A percentile compares a stretch with the other conserved stretches of the same genome.
phyloP scores from a whole-genome alignment of 2,329 filamentous ascomycete genomes.

The Xylaria sp. region DNA sequence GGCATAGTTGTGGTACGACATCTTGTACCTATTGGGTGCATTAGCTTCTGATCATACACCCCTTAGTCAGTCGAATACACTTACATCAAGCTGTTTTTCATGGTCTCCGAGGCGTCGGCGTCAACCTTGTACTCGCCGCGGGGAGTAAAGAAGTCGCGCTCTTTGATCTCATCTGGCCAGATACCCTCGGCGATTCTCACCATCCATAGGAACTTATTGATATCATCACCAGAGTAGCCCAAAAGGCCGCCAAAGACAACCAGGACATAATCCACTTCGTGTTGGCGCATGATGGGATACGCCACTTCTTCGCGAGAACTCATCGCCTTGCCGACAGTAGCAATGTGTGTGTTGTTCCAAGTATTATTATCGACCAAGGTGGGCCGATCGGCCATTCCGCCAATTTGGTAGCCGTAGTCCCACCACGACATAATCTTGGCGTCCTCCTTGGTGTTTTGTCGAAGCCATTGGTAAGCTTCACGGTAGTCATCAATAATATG shows the following conservation, averaged over 20 bases:
- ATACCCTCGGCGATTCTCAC: constrained; percentile 98
- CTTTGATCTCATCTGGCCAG: constrained; percentile 99
- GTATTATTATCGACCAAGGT: constrained; percentile 99
- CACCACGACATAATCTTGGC: constrained; percentile 99
- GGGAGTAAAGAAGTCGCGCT: constrained; percentile 92
- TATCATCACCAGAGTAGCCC: constrained; percentile 97
- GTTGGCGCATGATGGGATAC: constrained; percentile 97
- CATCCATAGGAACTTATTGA: constrained; percentile 99
- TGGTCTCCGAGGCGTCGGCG: constrained; percentile 88
- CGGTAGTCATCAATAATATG: constrained; percentile 99
- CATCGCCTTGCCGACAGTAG: constrained; percentile 98
- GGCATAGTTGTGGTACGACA: constrained; percentile 99
- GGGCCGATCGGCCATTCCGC: constrained; percentile 96
- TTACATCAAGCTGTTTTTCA: constrained; percentile 99
- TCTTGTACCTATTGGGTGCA: constrained; percentile 83
- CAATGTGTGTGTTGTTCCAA: constrained; percentile 99
- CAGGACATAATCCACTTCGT: constrained; percentile 98
- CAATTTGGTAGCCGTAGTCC: constrained; percentile 99
- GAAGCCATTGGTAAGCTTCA: constrained; percentile 98
- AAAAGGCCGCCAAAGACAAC: constrained; percentile 95
- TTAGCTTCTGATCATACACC: not conserved
- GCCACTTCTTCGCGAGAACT: constrained; percentile 96
- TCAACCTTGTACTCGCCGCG: constrained; percentile 96
- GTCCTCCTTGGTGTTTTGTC: constrained; percentile 92
- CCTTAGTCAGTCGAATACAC: constrained; percentile 43